Percentiles rank a stretch among this genome's conserved stretches.
Conservation (phyloP, 352 stramenopile species). For the Phytopythium aichiense region DNA sequence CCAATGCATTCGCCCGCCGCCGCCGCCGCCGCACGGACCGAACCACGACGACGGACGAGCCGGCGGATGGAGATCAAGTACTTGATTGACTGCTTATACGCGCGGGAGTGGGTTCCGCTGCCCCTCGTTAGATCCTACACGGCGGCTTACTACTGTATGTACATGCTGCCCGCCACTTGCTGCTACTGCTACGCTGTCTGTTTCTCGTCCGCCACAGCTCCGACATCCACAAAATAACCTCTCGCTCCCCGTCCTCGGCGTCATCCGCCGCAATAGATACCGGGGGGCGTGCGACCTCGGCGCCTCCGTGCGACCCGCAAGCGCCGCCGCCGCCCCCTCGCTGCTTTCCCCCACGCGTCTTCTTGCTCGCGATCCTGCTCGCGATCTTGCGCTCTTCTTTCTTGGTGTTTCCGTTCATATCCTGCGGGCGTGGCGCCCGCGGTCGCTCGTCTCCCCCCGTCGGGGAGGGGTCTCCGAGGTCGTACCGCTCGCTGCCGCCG, state of each 20-base stretch:
- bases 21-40: no score
- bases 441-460: not conserved
- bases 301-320: conserved; percentile 1
- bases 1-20: no score
- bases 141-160: conserved; percentile 5
- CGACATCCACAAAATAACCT: conserved; percentile 3
- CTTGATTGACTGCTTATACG: conserved; percentile 3
- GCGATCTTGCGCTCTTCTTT: not conserved
- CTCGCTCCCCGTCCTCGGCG: not conserved
- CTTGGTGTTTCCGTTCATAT: not conserved
- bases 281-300: not conserved
- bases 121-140: not conserved
- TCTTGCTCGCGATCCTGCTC: not conserved
- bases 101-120: not conserved
- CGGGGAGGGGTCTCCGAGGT: not conserved
- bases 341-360: not conserved
- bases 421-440: not conserved
- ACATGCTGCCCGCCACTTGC: conserved; percentile 7
- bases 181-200: not conserved
- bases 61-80: no score
- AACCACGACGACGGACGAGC: no score
- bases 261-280: not conserved
- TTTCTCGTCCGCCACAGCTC: not conserved
- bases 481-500: conserved; percentile 2
- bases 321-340: conserved; percentile 2